Evolutionary conservation across 2,329 filamentous ascomycete genomes (phyloP), one percentile per base, ranked within the genome.

Genomic region (Atkinsonella texensis): DNA sequence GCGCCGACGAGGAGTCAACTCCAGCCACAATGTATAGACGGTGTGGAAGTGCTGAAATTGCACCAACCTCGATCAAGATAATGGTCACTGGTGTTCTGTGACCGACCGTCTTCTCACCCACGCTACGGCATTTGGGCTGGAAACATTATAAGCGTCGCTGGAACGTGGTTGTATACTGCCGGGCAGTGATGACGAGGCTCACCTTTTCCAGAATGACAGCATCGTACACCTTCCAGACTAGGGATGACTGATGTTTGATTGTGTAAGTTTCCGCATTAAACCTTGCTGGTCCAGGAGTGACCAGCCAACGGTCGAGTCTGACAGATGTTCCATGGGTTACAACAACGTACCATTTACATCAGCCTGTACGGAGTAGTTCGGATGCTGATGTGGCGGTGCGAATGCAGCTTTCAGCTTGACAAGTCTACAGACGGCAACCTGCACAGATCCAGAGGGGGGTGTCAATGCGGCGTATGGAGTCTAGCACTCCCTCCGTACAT

Each of bases 351-450:
- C 12, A 10, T 15, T 5, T 38, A 38, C 35, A 38, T 38, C 35
- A 38, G 15, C 35, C 6, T 5, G 28, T 28, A 28, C 28, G 28
- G 28, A 9, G 9, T 12, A 15, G 43, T 12, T 46, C 28, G 43
- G 38, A 32, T 10, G 38, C 39, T 18, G 32, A 40, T 48, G 52
- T 54, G 49, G 52, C 52, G 52, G 40, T 40, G 46, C 46, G 46
- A 28, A 44, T 49, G 52, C 52, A 43, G 18, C 50, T 47, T 54
- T 50, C 53, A 54, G 50, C 53, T 52, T 45, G 41, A 45, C 41
- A 50, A 44, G 48, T 39, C 18, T 31, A 35, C 10, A 28, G 47
- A 41, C 31, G 39, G 44, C 20, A 35, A 52, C 45, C 44, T 39
- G 45, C 46, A 28, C 15, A 38, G 35, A 38, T 28, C 12, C 4